A percentile compares a stretch with the other conserved stretches of the same genome.
phyloP scores from a whole-genome alignment of 495 filamentous ascomycete species.

The Penicillium simplicissimum region DNA sequence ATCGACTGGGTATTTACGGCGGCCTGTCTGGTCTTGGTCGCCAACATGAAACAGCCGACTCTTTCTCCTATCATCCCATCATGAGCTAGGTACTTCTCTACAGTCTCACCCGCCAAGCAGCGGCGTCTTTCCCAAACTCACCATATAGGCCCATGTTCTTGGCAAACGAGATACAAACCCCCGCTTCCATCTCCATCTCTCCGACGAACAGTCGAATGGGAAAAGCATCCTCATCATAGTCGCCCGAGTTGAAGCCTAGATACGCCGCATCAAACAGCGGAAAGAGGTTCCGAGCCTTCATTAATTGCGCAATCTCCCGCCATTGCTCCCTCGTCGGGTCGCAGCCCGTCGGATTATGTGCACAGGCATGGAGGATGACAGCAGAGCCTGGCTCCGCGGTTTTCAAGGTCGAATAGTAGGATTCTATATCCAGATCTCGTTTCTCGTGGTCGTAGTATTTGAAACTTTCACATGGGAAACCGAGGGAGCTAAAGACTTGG shows the following conservation, averaged over 20 bases:
- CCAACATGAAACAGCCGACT: not conserved
- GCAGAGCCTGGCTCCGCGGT: conserved; percentile 27
- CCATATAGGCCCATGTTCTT: conserved; percentile 38
- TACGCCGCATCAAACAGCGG: conserved; percentile 50
- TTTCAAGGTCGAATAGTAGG: conserved; percentile 23
- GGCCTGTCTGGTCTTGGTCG: not conserved
- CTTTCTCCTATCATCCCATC: not conserved
- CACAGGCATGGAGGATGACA: conserved; percentile 48
- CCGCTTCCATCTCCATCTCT: conserved; percentile 30
- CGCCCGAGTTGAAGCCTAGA: conserved; percentile 45
- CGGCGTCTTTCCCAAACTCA: not conserved
- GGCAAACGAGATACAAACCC: conserved; percentile 43
- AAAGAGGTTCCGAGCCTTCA: conserved; percentile 36
- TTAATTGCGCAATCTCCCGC: conserved; percentile 35
- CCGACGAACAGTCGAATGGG: conserved; percentile 40
- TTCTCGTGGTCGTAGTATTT: conserved; percentile 28
- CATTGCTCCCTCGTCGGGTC: conserved; percentile 46
- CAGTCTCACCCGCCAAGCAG: not conserved
- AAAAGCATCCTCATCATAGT: conserved; percentile 44
- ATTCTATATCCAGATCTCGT: conserved; percentile 23
- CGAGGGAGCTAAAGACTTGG: conserved; percentile 37
- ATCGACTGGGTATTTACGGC: conserved; percentile 26
- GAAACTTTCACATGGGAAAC: conserved; percentile 29
- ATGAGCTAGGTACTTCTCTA: not conserved
- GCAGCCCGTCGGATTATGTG: conserved; percentile 50